Base-by-base conservation (phyloP, 108 stramenopile genomes). In the Asterionellopsis glacialis region DNA sequence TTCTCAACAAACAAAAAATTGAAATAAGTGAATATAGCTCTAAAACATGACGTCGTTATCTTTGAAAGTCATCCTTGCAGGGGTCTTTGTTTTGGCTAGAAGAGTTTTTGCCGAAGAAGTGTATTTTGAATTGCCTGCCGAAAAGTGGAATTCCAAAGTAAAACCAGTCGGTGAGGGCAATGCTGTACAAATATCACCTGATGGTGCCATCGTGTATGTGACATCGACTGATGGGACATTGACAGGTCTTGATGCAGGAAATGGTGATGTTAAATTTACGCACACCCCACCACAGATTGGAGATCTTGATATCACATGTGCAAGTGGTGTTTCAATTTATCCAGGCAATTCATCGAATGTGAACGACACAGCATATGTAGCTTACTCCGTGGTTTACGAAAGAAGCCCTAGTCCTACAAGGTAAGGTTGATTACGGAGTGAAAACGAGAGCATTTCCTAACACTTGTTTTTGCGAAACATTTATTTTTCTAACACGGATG, bases 161-260 rank as follows among this genome's bases (percentile, higher is more conserved):
- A 2, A 33, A 7, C 47, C 47, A 5, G 19, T 48, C 9, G 47
- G 21, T 21, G 47, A 48, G 2, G 47, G 47, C 5, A 48, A 48
- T 48, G 47, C 47, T 48, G 47, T 48, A 16, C 2, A 21, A 19
- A 21, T 48, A 21, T 48, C 47, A 4, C 47, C 47, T 5, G 47
- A 48, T 48, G 47, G 47, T 7, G 9, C 1, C 2, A 48, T 21
- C 21, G 47, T 48, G 19, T 48, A 48, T 9, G 47, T 21, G 2
- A 48, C 47, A 21, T 48, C 47, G 47, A 21, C 47, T 48, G 47
- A 48, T 48, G 47, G 47, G 5, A 16, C 19, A 21, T 21, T 48
- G 16, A 19, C 19, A 5, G 19, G 16, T 1, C 21, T 48, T 16
- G 21, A 21, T 21, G 21, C 19, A 5, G 47, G 19, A 21, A 48